Evolutionary conservation across 345 rosid species (phyloP).

Genomic region (Dovyalis caffra): DNA sequence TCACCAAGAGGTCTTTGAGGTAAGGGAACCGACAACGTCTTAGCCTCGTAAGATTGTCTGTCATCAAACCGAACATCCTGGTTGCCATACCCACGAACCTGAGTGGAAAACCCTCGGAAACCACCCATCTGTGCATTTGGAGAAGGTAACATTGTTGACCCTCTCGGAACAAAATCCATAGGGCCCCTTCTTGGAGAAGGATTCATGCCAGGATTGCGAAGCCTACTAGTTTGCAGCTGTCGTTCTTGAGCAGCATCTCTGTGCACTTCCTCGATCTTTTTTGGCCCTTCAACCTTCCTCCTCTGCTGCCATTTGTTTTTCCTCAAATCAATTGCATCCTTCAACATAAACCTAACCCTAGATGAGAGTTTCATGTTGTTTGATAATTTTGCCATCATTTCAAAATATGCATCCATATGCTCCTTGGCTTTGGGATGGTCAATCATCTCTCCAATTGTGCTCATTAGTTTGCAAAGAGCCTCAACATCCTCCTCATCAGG

Average conservation of each 20-base stretch:
- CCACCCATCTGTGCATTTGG: conserved; percentile 68
- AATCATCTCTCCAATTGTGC: conserved; percentile 88
- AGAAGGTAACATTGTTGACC: conserved; percentile 60
- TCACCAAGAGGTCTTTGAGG: conserved; percentile 68
- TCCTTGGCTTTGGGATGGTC: conserved; percentile 70
- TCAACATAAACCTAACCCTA: conserved; percentile 91
- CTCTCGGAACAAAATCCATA: conserved; percentile 74
- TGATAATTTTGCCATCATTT: conserved; percentile 61
- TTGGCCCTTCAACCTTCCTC: conserved; percentile 99
- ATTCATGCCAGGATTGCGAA: conserved; percentile 63
- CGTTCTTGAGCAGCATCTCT: conserved; percentile 98
- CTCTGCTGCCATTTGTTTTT: conserved; percentile 96
- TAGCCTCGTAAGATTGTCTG: conserved; percentile 63
- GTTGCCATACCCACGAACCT: conserved; percentile 53
- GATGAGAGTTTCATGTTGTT: conserved; percentile 70
- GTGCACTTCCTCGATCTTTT: conserved; percentile 96
- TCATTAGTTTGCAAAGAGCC: conserved; percentile 89
- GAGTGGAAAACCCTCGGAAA: conserved; percentile 62
- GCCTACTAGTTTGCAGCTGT: conserved; percentile 69
- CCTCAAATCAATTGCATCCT: conserved; percentile 82
- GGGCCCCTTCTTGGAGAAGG: conserved; percentile 60
- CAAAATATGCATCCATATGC: conserved; percentile 78
- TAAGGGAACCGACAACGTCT: conserved; percentile 68
- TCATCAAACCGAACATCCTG: conserved; percentile 85
- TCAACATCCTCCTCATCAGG: conserved; percentile 95